phyloP scores from a whole-genome alignment of 345 rosid genomes.

The Psidium friedrichsthalianum region DNA sequence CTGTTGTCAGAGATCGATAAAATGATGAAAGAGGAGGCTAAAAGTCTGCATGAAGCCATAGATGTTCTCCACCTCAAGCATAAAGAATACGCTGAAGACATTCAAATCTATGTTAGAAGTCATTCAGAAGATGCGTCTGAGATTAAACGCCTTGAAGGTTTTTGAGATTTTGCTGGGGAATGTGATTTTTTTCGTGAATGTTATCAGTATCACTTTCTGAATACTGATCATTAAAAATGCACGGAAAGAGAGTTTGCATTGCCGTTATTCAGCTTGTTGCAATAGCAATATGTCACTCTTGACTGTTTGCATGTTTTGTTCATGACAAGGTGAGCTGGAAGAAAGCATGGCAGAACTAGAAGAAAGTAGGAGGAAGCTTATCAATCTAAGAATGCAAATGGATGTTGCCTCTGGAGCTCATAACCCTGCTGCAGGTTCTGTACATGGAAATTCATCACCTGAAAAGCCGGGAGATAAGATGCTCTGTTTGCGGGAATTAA shows the following conservation, averaged over 20 bases:
- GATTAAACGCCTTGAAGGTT: conserved; percentile 73
- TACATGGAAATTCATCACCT: conserved; percentile 67
- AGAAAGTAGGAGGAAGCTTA: conserved; percentile 82
- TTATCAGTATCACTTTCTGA: neutral
- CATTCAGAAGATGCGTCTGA: conserved; percentile 59
- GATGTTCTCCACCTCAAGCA: conserved; percentile 60
- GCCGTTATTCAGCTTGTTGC: neutral
- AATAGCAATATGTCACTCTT: neutral
- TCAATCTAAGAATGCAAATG: conserved; percentile 74
- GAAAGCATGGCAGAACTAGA: conserved; percentile 81
- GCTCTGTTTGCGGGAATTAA: conserved; percentile 53
- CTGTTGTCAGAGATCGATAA: conserved; percentile 60
- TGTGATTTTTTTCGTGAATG: neutral
- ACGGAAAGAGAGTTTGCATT: neutral
- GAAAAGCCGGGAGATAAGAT: conserved; percentile 67
- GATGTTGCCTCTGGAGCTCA: conserved; percentile 55
- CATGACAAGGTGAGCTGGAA: conserved; percentile 65
- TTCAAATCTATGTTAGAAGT: conserved; percentile 35
- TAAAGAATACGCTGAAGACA: conserved; percentile 34
- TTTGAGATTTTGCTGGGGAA: neutral
- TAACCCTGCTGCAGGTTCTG: conserved; percentile 34
- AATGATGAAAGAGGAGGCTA: conserved; percentile 76
- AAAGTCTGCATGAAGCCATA: conserved; percentile 42
- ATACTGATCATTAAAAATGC: neutral
- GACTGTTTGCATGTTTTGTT: conserved; percentile 7